These are phyloP conservation scores for Xylaria flabelliformis DNA, from an alignment of 495 filamentous ascomycete genomes.

Conservation along the genomic window DNA sequence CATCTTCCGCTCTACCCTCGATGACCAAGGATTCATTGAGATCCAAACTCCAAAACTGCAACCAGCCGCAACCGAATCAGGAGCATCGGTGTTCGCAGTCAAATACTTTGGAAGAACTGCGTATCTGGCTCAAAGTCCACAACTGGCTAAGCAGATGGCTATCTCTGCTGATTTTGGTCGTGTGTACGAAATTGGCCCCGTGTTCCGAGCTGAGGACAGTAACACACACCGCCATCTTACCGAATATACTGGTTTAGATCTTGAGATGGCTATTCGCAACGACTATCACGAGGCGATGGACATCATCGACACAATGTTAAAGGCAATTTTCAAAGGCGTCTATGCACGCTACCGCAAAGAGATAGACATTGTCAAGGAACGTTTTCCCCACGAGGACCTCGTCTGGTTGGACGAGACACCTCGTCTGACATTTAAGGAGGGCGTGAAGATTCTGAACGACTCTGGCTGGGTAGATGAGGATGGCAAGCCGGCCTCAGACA, in stretches of 20 bases:
- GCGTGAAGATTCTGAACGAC: slow-evolving; percentile 77
- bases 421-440: slow-evolving; percentile 80
- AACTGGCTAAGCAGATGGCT: slow-evolving; percentile 93
- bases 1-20: slow-evolving; percentile 79
- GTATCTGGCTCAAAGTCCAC: slow-evolving; percentile 91
- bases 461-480: slow-evolving; percentile 81
- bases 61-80: slow-evolving; percentile 89
- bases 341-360: slow-evolving; percentile 71
- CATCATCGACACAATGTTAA: slow-evolving; percentile 82
- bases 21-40: slow-evolving; percentile 81
- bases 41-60: slow-evolving; percentile 94
- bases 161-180: slow-evolving; percentile 90
- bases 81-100: slow-evolving; percentile 91
- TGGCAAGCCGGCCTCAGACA: slow-evolving; percentile 67
- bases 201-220: slow-evolving; percentile 97
- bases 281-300: slow-evolving; percentile 92
- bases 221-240: slow-evolving; percentile 97
- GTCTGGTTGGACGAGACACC: slow-evolving; percentile 83
- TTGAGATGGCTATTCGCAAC: slow-evolving; percentile 88
- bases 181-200: slow-evolving; percentile 91
- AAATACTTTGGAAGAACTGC: slow-evolving; percentile 91
- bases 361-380: slow-evolving; percentile 68
- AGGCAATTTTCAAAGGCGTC: slow-evolving; percentile 83
- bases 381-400: slow-evolving; percentile 65
- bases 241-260: slow-evolving; percentile 93